Percentiles rank a stretch among this genome's conserved stretches.
Conservation (phyloP, 345 rosid genomes). For the Eucalyptus victrix region DNA sequence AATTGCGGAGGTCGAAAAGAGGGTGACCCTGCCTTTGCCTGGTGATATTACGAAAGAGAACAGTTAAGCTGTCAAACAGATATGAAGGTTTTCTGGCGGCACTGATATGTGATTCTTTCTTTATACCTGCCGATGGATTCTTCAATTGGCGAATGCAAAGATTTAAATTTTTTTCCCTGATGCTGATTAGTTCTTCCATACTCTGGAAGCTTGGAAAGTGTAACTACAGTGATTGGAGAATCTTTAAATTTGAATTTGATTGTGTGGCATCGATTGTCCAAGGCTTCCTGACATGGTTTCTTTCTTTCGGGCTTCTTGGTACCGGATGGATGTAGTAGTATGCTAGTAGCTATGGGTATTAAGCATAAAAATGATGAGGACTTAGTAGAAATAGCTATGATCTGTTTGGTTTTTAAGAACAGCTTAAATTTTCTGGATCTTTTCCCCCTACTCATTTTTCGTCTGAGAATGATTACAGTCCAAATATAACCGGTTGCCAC, state of each 20-base stretch:
- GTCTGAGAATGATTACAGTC: neutral
- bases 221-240: neutral
- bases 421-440: neutral
- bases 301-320: neutral
- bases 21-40: neutral
- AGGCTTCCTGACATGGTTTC: neutral
- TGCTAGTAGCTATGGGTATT: neutral
- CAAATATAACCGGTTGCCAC: neutral
- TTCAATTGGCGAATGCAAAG: neutral
- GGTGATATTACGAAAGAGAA: neutral
- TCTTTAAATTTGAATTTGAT: neutral
- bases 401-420: neutral
- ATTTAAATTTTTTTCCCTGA: neutral
- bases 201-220: neutral
- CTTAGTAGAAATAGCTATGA: neutral
- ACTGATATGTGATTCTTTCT: constrained; percentile 10
- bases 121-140: neutral
- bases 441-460: neutral
- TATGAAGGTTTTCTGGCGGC: neutral
- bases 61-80: neutral
- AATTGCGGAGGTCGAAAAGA: neutral
- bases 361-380: neutral
- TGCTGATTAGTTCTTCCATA: neutral
- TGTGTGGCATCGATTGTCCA: neutral
- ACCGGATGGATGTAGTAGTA: neutral